Conservation (phyloP, 192 early-diverging fungal genomes). For the Funneliformis geosporum region DNA sequence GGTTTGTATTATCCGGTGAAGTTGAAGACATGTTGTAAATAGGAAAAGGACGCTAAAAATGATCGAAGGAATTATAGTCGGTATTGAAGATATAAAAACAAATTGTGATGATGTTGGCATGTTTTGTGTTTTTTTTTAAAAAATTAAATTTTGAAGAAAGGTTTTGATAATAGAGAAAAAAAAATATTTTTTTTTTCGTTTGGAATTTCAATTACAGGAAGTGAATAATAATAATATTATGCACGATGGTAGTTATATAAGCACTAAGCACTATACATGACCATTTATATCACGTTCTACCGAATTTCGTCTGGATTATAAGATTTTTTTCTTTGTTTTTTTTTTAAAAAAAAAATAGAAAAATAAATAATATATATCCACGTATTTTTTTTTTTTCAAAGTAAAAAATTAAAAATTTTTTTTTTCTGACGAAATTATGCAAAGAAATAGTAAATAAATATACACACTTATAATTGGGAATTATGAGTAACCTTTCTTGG, state of each 20-base stretch:
- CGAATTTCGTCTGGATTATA: too few species aligned
- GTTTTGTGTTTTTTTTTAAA: not conserved
- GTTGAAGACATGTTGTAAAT: not conserved
- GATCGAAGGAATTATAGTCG: not conserved
- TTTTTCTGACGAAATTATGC: too few species aligned
- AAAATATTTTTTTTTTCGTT: not conserved
- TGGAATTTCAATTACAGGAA: too few species aligned
- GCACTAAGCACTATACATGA: too few species aligned
- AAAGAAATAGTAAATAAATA: too few species aligned
- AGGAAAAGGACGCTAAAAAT: not conserved
- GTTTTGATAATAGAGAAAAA: not conserved
- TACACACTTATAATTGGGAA: too few species aligned
- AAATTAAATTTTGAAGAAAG: not conserved
- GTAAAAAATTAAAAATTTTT: not conserved
- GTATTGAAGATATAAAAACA: not conserved
- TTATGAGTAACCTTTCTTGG: not conserved
- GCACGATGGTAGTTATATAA: too few species aligned
- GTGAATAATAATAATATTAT: too few species aligned
- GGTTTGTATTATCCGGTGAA: slow-evolving; percentile 5
- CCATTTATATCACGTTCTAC: too few species aligned
- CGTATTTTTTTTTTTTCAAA: not conserved
- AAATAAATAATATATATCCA: not conserved
- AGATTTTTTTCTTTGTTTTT: too few species aligned
- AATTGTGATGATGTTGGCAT: not conserved
- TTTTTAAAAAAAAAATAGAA: not conserved